Conservation (phyloP, 2,329 filamentous ascomycete genomes). For the Aspergillus ochraceoroseus region DNA sequence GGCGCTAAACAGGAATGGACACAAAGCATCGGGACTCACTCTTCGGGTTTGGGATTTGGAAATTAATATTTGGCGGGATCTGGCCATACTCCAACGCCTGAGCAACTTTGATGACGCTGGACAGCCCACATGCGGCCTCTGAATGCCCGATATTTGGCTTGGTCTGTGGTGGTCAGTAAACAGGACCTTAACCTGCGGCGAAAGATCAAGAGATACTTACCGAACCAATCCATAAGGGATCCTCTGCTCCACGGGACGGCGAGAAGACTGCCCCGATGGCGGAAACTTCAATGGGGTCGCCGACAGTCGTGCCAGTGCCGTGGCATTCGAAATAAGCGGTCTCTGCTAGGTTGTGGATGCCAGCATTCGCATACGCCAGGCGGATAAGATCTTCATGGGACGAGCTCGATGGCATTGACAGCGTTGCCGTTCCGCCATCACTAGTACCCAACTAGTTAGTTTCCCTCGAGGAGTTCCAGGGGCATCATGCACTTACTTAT, state of each 20-base stretch:
- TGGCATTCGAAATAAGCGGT: slow-evolving; percentile 11
- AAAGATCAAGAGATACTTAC: too few relatives aligned
- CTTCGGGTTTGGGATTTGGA: slow-evolving; percentile 27
- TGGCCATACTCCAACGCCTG: slow-evolving; percentile 40
- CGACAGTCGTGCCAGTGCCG: slow-evolving; percentile 11
- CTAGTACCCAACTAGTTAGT: too few relatives aligned
- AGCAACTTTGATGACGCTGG: slow-evolving; percentile 33
- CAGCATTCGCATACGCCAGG: slow-evolving; percentile 2
- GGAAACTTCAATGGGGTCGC: slow-evolving; percentile 8
- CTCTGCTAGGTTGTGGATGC: background rate
- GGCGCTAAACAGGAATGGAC: too few relatives aligned
- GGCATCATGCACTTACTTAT: too few relatives aligned
- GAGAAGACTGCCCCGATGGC: too few relatives aligned
- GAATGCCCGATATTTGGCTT: slow-evolving; percentile 36
- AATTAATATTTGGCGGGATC: slow-evolving; percentile 30
- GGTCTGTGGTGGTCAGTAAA: too few relatives aligned
- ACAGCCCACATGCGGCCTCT: slow-evolving; percentile 34
- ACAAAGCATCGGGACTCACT: slow-evolving; percentile 10
- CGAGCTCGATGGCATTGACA: too few relatives aligned
- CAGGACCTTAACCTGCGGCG: too few relatives aligned
- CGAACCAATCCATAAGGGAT: slow-evolving; percentile 28
- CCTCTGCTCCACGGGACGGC: background rate
- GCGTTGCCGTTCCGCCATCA: too few relatives aligned
- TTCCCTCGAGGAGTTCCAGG: too few relatives aligned
- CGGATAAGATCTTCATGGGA: slow-evolving; percentile 1